phyloP scores from a whole-genome alignment of 2,329 filamentous ascomycete species.

The Aspergillus sp. region DNA sequence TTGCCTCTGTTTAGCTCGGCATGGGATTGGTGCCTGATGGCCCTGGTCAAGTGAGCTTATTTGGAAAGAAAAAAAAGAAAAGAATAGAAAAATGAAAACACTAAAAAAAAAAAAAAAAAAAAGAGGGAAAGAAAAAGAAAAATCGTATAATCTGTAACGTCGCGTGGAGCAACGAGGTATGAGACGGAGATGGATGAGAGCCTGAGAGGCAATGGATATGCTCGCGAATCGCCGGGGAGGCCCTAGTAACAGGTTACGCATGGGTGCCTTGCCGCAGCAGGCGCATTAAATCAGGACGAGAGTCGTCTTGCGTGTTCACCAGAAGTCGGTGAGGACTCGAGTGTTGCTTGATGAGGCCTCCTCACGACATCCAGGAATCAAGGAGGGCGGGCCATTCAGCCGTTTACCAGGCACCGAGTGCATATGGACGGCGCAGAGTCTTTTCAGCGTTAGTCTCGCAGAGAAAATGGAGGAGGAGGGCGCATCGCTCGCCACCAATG shows the following conservation, averaged over 20 bases:
- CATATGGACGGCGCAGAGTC: not conserved
- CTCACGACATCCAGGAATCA: not conserved
- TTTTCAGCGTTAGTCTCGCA: not conserved
- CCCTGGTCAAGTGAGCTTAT: not conserved
- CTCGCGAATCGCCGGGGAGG: not conserved
- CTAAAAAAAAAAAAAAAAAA: not conserved
- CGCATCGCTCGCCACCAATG: not conserved
- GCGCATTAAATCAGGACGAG: not conserved
- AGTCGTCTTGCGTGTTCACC: not conserved
- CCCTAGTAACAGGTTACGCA: constrained; percentile 1
- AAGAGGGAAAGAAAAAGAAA: not conserved
- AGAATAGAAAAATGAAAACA: not conserved
- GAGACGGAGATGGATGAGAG: too few species aligned
- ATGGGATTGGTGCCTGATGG: not conserved
- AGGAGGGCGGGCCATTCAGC: not conserved
- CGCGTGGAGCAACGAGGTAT: not conserved
- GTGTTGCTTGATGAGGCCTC: not conserved
- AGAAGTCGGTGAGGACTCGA: constrained; percentile 2
- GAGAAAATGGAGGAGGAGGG: not conserved
- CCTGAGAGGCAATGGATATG: not conserved
- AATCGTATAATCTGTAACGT: not conserved
- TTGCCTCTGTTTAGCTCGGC: not conserved
- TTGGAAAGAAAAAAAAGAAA: not conserved
- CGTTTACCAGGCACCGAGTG: not conserved
- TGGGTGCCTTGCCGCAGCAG: constrained; percentile 11